Evolutionary conservation across 805 yeast species (phyloP), one percentile per base, ranked within the genome.

Genomic region (Wickerhamomyces sydowiorum): DNA sequence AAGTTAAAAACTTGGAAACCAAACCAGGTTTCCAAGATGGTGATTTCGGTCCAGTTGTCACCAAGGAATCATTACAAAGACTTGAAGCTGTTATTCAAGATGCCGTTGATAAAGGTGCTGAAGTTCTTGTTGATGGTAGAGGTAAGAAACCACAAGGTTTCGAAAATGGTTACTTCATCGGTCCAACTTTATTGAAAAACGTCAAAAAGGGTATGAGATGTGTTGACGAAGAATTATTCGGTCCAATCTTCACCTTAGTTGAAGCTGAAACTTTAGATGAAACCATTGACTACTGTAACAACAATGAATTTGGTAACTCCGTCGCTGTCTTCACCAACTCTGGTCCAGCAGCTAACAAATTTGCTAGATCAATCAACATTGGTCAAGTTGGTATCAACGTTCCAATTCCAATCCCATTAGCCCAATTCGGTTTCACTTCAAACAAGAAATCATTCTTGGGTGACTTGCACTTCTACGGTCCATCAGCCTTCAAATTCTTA

Each of bases 401-500:
- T 25, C 86, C 87, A 18, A 80, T 83, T 43, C 91, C 91, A 15
- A 89, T 83, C 30, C 90, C 90, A 44, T 71, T 82, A 60, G 90
- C 90, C 43, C 80, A 82, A 82, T 82, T 83, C 63, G 81, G 87
- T 10, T 83, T 83, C 71, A 83, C 91, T 14, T 89, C 90, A 18
- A 78, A 78, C 66, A 81, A 80, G 67, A 85, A 78, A 38, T 80
- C 87, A 9, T 82, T 84, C 77, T 67, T 83, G 50, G 91, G 91
- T 40, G 89, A 83, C 60, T 75, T 83, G 69, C 84, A 82, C 69
- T 84, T 83, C 68, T 83, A 83, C 65, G 91, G 91, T 49, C 80
- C 82, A 66, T 70, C 82, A 6, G 89, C 89, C 36, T 65, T 84
- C 50, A 71, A 76, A 50, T 83, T 83, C 69, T 72, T 82, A 64